Evolutionary conservation across 116 monocot genomes (phyloP), one percentile per base, ranked within the genome.

Genomic region (Iris pallida): DNA sequence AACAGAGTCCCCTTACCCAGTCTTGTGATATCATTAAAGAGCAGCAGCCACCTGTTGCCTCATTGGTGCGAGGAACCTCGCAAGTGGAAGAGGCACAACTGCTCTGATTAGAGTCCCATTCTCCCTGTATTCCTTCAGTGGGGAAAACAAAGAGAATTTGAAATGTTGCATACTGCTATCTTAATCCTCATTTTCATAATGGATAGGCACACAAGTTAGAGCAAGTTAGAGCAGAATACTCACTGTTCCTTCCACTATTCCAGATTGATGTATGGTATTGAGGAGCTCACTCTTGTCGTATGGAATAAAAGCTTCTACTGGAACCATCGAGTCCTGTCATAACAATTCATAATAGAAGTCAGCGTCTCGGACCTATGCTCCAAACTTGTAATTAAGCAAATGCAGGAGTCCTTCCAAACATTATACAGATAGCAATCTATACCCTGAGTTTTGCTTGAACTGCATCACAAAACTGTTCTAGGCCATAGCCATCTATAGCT

Each of bases 221-320:
- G 12, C 4, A 61, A 72, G 19, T 17, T 47, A 13, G 54, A 46
- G 7, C n/a, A n/a, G n/a, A n/a, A 61, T 55, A 81, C 95, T 81
- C 53, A 98, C 93, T 42, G 79, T 84, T 88, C 58, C 68, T 16
- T 98, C 90, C 10, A 98, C 80, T 55, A 98, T 83, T 41, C 97
- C 97, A 82, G 93, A 78, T 61, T 90, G 83, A 82, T 93, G 93
- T 55, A 98, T 93, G 53, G 80, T 80, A 65, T 77, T 98, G 18
- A 98, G 88, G 66, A 98, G 78, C 10, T 93, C 93, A 6, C 90
- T 88, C 71, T 92, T 87, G 66, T 85, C 88, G 76, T 90, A 98
- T 9, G 97, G 93, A 68, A 98, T 74, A 57, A 92, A 43, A 75
- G 90, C 90, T 80, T 98, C 97, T 40, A 98, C 83, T 6, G 57